Base-by-base conservation (phyloP, 2,329 filamentous ascomycete species). In the Trichoderma sp. region DNA sequence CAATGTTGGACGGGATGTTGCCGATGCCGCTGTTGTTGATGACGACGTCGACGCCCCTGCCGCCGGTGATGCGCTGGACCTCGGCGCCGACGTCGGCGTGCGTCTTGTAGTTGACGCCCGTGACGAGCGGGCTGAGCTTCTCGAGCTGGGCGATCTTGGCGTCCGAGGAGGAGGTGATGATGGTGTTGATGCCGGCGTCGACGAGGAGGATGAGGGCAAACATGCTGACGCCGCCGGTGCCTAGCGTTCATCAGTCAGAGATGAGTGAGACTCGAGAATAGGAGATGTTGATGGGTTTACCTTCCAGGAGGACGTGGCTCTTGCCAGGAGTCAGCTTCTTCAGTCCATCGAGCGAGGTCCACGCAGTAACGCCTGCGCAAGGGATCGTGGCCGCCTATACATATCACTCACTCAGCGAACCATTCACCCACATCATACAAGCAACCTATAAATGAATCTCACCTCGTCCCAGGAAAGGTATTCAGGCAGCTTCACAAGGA, bases 341-440 rank as follows among this genome's bases (percentile, higher is more conserved):
- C 24, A 61, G 12, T 2, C 47, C 58, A 14, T 26, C 34, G n/a
- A 52, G 6, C 19, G 19, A 28, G 12, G 19, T 12, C 60, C 60
- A 63, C 9, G 60, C 44, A 0, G 60, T 63, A 34, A 63, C 51
- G n/a, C 60, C 60, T 21, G 59, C 50, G 41, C 59, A 63, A 15
- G 50, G 39, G 19, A 63, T 9, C 9, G 60, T 63, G 28, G 51
- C 30, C 19, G 30, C 51, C 50, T 56, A 15, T 24, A n/a, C 4
- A 39, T 3, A 15, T 34, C 4, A 34, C 17, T 59, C 5, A 50
- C 44, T 12, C 30, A 21, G 7, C 5, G 28, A 30, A 30, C 34
- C 2, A 14, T 52, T 45, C 5, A 3, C 2, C 21, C 48, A 14
- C 10, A 14, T 6, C 2, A 39, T 7, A 30, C 28, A 59, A 41